Evolutionary conservation across 768 basidiomycete species (phyloP).

Genomic region (Boletus speciosus): DNA sequence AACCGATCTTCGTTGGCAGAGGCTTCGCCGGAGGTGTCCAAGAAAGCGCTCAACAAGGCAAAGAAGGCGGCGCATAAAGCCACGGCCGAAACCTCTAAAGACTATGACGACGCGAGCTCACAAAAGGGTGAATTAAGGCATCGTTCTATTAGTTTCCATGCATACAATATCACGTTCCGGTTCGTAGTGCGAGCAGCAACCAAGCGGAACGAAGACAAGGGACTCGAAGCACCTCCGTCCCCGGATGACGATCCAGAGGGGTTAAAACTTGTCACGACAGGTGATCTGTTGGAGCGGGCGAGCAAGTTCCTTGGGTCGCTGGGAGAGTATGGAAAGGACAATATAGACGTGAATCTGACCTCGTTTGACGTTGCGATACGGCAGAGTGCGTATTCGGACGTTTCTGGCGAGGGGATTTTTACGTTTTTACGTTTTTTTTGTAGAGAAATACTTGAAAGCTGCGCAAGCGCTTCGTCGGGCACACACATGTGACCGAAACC

Average conservation of each 20-base stretch:
- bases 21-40: conserved; percentile 39
- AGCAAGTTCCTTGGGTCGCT: conserved; percentile 67
- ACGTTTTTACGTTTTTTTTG: not conserved
- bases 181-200: conserved; percentile 22
- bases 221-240: conserved; percentile 49
- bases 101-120: conserved; percentile 36
- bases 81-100: conserved; percentile 41
- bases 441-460: conserved; percentile 83
- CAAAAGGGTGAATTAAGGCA: conserved; percentile 58
- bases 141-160: conserved; percentile 10
- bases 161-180: conserved; percentile 13
- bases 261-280: conserved; percentile 55
- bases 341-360: conserved; percentile 69
- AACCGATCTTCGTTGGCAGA: conserved; percentile 11
- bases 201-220: conserved; percentile 59
- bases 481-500: conserved; percentile 45
- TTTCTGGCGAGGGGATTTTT: not conserved
- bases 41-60: conserved; percentile 83
- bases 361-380: conserved; percentile 81
- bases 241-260: conserved; percentile 89
- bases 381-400: conserved; percentile 52
- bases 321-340: conserved; percentile 43
- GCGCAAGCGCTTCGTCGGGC: conserved; percentile 62
- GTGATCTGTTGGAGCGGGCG: conserved; percentile 73
- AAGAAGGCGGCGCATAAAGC: conserved; percentile 71